Conservation (phyloP, 2,329 filamentous ascomycete species). For the Diaporthe sp. region DNA sequence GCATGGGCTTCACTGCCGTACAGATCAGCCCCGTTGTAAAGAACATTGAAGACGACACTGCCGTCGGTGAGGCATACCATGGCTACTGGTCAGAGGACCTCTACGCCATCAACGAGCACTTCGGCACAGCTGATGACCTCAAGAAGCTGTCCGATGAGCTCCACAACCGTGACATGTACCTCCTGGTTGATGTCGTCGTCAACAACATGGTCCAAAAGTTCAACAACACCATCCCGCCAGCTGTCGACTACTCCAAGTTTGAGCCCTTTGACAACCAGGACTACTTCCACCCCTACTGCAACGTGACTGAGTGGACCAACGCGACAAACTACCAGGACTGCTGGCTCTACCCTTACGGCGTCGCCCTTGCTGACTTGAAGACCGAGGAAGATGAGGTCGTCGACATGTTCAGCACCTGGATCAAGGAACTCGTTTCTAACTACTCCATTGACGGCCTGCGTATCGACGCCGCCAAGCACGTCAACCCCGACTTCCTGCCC, state of each 20-base stretch:
- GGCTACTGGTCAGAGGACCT: slow-evolving; percentile 69
- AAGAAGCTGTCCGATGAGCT: slow-evolving; percentile 64
- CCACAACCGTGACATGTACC: slow-evolving; percentile 54
- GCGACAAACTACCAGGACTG: slow-evolving; percentile 64
- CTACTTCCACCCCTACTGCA: slow-evolving; percentile 74
- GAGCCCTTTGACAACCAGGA: slow-evolving; percentile 63
- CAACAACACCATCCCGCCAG: slow-evolving; percentile 54
- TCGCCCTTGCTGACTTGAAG: slow-evolving; percentile 73
- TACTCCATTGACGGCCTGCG: slow-evolving; percentile 75
- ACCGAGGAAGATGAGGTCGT: slow-evolving; percentile 67
- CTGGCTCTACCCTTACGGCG: slow-evolving; percentile 63
- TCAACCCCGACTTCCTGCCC: slow-evolving; percentile 71
- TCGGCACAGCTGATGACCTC: slow-evolving; percentile 72
- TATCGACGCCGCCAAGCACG: slow-evolving; percentile 74
- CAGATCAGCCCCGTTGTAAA: slow-evolving; percentile 71
- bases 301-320: slow-evolving; percentile 67
- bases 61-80: slow-evolving; percentile 59
- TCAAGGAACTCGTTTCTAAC: slow-evolving; percentile 68
- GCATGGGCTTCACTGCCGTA: slow-evolving; percentile 71
- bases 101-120: slow-evolving; percentile 68
- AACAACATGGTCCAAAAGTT: slow-evolving; percentile 67
- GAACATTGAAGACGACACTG: slow-evolving; percentile 53
- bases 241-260: slow-evolving; percentile 58
- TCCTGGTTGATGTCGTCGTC: slow-evolving; percentile 66
- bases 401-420: slow-evolving; percentile 70